Percentiles rank a stretch among this genome's conserved stretches.
phyloP scores from a whole-genome alignment of 768 basidiomycete genomes.

The Mycena belliarum region DNA sequence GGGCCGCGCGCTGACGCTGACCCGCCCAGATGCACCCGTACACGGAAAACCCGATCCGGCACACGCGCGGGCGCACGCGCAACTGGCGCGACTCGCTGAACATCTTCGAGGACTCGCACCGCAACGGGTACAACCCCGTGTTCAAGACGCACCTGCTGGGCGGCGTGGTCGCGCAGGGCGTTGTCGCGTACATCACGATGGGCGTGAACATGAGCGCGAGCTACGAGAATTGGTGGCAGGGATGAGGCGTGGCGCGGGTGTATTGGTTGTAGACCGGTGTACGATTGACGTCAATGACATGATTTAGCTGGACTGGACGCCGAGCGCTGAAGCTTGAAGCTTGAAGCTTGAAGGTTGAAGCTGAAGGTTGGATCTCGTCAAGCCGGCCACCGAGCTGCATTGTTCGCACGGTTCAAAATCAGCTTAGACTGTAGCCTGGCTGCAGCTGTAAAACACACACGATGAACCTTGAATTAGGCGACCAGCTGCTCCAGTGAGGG shows the following conservation, averaged over 20 bases:
- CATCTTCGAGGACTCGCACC: constrained; percentile 52
- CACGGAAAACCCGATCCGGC: constrained; percentile 47
- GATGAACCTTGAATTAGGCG: too few species aligned
- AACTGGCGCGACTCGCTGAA: constrained; percentile 56
- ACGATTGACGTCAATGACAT: too few species aligned
- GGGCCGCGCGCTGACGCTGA: not conserved
- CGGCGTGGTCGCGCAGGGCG: constrained; percentile 50
- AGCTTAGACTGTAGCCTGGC: too few species aligned
- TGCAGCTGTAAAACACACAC: too few species aligned
- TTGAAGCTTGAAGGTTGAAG: too few species aligned
- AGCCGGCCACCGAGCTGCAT: too few species aligned
- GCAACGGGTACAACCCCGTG: constrained; percentile 52
- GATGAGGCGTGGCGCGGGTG: not conserved
- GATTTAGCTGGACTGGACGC: too few species aligned
- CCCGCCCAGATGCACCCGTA: constrained; percentile 50
- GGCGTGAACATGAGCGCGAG: constrained; percentile 26
- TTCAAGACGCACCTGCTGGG: constrained; percentile 53
- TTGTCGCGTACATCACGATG: constrained; percentile 60
- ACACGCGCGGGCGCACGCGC: constrained; percentile 49
- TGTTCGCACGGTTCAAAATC: too few species aligned
- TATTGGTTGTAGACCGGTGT: too few species aligned
- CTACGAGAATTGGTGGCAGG: constrained; percentile 27
- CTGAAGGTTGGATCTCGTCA: too few species aligned
- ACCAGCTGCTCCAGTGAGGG: too few species aligned
- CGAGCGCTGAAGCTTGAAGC: too few species aligned